phyloP scores from a whole-genome alignment of 768 basidiomycete genomes.

The Boletus pseudopeckii region DNA sequence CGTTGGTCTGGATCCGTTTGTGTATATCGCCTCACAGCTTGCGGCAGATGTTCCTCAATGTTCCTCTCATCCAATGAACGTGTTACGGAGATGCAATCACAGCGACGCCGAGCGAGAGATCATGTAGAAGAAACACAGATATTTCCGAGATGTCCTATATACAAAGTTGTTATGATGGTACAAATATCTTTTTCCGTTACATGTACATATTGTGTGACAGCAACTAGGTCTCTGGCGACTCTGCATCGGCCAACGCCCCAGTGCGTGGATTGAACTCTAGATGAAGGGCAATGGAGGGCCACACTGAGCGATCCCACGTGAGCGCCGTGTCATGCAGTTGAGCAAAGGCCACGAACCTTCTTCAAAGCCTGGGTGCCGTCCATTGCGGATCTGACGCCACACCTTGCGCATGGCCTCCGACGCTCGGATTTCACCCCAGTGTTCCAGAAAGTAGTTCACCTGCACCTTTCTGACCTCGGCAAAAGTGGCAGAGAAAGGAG shows the following conservation, averaged over 20 bases:
- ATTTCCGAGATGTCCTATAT: slow-evolving; percentile 1
- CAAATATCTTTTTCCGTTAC: slow-evolving; percentile 5
- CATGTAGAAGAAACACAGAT: background rate
- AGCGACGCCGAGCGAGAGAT: background rate
- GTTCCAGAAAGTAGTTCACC: slow-evolving; percentile 72
- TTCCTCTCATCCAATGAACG: background rate
- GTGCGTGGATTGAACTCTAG: slow-evolving; percentile 54
- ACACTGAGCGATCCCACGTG: slow-evolving; percentile 41
- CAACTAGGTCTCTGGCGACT: slow-evolving; percentile 16
- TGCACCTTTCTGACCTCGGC: slow-evolving; percentile 81
- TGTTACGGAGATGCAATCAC: slow-evolving; percentile 2
- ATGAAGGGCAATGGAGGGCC: slow-evolving; percentile 63
- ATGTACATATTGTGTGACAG: background rate
- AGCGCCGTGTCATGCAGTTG: background rate
- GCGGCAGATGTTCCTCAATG: background rate
- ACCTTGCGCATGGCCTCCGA: slow-evolving; percentile 81
- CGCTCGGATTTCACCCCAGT: slow-evolving; percentile 81
- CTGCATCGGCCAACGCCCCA: slow-evolving; percentile 21
- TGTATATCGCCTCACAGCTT: background rate
- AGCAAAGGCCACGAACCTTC: slow-evolving; percentile 49
- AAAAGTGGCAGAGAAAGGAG: slow-evolving; percentile 78
- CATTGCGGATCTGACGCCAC: slow-evolving; percentile 81
- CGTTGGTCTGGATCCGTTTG: slow-evolving; percentile 1
- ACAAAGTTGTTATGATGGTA: slow-evolving; percentile 7
- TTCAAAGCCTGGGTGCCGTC: slow-evolving; percentile 84